phyloP scores from a whole-genome alignment of 2,329 filamentous ascomycete genomes.

The Penicillium sp. region DNA sequence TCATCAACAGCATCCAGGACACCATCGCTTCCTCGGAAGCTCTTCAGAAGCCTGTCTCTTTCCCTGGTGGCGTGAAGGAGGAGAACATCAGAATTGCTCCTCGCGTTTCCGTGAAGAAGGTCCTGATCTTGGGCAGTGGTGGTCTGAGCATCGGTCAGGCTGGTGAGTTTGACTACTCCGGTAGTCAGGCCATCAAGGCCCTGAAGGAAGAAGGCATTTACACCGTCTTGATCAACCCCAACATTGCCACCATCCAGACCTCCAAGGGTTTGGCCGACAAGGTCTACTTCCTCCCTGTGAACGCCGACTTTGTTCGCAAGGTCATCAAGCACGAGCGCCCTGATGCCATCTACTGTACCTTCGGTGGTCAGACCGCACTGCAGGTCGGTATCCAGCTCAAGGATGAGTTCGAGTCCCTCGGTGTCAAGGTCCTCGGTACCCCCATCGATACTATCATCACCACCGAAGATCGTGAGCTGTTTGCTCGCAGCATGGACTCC shows the following conservation, averaged over 20 bases:
- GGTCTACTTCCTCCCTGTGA: slow-evolving; percentile 96
- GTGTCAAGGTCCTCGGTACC: slow-evolving; percentile 88
- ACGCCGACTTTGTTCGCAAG: slow-evolving; percentile 92
- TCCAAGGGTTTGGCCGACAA: slow-evolving; percentile 96
- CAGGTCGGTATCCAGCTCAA: slow-evolving; percentile 94
- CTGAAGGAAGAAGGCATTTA: slow-evolving; percentile 97
- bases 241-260: slow-evolving; percentile 97
- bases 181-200: slow-evolving; percentile 96
- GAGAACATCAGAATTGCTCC: slow-evolving; percentile 72
- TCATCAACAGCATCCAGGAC: slow-evolving; percentile 72
- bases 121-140: slow-evolving; percentile 84
- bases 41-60: slow-evolving; percentile 65
- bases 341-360: slow-evolving; percentile 94
- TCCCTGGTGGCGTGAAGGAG: slow-evolving; percentile 72
- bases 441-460: slow-evolving; percentile 98
- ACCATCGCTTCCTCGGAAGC: slow-evolving; percentile 59
- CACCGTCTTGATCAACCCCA: slow-evolving; percentile 95
- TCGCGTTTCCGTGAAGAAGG: slow-evolving; percentile 80
- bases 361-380: slow-evolving; percentile 94
- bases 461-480: slow-evolving; percentile 93
- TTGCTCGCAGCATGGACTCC: slow-evolving; percentile 95
- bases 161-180: slow-evolving; percentile 97
- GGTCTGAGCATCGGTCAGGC: slow-evolving; percentile 96
- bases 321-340: slow-evolving; percentile 91
- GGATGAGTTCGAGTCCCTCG: slow-evolving; percentile 86